These are phyloP conservation scores for Cyclocybe cylindracea DNA, from an alignment of 768 basidiomycete genomes.

Conservation along the genomic window DNA sequence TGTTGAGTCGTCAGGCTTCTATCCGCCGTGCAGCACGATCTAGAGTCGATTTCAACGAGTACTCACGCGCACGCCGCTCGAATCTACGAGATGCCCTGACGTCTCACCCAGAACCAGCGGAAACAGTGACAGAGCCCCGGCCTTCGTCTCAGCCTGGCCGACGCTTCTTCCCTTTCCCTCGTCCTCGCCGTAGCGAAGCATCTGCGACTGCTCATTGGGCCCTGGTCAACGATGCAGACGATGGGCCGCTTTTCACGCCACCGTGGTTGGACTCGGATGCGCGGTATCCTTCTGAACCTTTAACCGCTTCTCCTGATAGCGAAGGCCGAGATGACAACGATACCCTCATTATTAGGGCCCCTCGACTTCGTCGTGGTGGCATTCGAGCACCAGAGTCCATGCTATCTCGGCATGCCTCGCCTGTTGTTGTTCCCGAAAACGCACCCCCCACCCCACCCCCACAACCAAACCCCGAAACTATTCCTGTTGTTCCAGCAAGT, in stretches of 20 bases:
- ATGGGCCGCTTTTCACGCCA: too few relatives aligned
- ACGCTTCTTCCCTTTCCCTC: slow-evolving; percentile 60
- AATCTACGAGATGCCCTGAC: slow-evolving; percentile 38
- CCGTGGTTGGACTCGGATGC: too few relatives aligned
- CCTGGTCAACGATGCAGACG: neutral
- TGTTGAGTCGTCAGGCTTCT: slow-evolving; percentile 57
- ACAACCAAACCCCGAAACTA: slow-evolving; percentile 4
- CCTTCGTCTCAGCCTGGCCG: slow-evolving; percentile 26
- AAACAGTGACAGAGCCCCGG: slow-evolving; percentile 27
- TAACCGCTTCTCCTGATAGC: slow-evolving; percentile 8
- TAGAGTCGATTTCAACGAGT: slow-evolving; percentile 73
- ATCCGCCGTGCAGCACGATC: slow-evolving; percentile 58
- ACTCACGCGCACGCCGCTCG: slow-evolving; percentile 64
- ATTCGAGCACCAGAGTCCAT: slow-evolving; percentile 65
- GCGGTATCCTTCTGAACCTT: too few relatives aligned
- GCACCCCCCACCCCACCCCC: slow-evolving; percentile 9
- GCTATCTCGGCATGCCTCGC: slow-evolving; percentile 48
- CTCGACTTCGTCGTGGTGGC: slow-evolving; percentile 68
- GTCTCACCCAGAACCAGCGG: slow-evolving; percentile 27
- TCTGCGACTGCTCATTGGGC: slow-evolving; percentile 22
- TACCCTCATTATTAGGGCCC: slow-evolving; percentile 23
- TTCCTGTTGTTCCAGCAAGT: slow-evolving; percentile 6
- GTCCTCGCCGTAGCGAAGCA: slow-evolving; percentile 42
- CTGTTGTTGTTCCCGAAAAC: slow-evolving; percentile 13
- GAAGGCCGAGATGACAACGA: slow-evolving; percentile 21